A percentile compares a stretch with the other conserved stretches of the same genome.
phyloP scores from a whole-genome alignment of 2,329 filamentous ascomycete genomes.

The Verticillium tricorpus region DNA sequence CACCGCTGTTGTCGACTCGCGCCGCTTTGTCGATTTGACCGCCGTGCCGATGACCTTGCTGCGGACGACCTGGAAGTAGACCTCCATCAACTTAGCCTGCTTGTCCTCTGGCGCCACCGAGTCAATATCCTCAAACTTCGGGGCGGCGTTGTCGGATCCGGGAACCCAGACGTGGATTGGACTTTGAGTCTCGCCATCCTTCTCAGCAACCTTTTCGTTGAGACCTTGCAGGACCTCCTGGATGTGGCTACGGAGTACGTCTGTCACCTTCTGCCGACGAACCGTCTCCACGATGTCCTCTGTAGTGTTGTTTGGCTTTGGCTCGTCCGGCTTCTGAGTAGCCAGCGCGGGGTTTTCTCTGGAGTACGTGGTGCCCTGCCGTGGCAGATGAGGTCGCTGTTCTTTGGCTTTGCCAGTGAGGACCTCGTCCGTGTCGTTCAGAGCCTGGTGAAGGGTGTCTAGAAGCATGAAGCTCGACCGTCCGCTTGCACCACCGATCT shows the following conservation, averaged over 20 bases:
- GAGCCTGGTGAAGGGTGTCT: constrained; percentile 32
- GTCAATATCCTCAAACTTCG: constrained; percentile 40
- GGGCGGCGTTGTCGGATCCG: not conserved
- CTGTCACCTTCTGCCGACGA: constrained; percentile 32
- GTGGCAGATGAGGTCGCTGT: constrained; percentile 1
- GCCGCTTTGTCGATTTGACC: constrained; percentile 19
- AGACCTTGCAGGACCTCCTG: constrained; percentile 43
- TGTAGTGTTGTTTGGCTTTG: not conserved
- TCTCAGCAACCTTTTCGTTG: constrained; percentile 23
- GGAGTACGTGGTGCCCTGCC: not conserved
- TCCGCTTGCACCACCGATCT: constrained; percentile 15
- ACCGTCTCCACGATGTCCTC: constrained; percentile 15
- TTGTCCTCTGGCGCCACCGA: constrained; percentile 42
- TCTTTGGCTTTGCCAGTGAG: constrained; percentile 27
- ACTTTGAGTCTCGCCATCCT: not conserved
- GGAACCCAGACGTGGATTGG: not conserved
- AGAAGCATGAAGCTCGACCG: constrained; percentile 30
- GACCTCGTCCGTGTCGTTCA: constrained; percentile 38
- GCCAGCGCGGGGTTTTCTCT: not conserved
- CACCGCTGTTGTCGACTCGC: not conserved
- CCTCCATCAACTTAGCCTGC: constrained; percentile 44
- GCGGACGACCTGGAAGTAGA: constrained; percentile 45
- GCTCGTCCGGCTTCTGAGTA: not conserved
- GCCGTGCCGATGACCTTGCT: constrained; percentile 32
- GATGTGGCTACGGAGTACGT: constrained; percentile 44